Conservation (phyloP, 177 flowering plant genomes). For the Telopea speciosissima region DNA sequence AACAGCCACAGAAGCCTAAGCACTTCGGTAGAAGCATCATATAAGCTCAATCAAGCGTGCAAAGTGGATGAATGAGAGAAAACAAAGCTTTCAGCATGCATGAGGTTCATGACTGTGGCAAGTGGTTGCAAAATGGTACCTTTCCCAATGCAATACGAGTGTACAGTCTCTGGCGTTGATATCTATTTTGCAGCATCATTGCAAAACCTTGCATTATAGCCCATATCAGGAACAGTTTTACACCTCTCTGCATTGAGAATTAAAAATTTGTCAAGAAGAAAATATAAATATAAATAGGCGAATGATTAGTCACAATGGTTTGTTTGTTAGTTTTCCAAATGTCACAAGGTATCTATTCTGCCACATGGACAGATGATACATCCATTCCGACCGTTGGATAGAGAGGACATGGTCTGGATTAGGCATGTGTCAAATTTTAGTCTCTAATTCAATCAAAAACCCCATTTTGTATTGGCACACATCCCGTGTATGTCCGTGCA, state of each 20-base stretch:
- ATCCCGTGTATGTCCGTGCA: no score
- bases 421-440: no score
- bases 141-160: conserved; percentile 98
- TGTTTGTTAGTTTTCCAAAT: no score
- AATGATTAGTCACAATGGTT: no score
- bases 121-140: conserved; percentile 28
- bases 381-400: no score
- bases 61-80: background rate
- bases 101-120: background rate
- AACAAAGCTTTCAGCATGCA: background rate
- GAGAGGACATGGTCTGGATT: no score
- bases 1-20: background rate
- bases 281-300: background rate
- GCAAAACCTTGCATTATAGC: conserved; percentile 99
- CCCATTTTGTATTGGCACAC: no score
- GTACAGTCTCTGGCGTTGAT: conserved; percentile 91
- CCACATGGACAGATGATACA: no score
- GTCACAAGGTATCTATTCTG: no score
- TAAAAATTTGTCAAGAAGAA: background rate
- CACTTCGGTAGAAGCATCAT: background rate
- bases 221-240: conserved; percentile 81
- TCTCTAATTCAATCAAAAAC: no score
- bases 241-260: conserved; percentile 62
- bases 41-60: background rate
- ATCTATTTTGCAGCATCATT: conserved; percentile 94